Conservation (phyloP, 768 basidiomycete genomes). For the Bullera alba region DNA sequence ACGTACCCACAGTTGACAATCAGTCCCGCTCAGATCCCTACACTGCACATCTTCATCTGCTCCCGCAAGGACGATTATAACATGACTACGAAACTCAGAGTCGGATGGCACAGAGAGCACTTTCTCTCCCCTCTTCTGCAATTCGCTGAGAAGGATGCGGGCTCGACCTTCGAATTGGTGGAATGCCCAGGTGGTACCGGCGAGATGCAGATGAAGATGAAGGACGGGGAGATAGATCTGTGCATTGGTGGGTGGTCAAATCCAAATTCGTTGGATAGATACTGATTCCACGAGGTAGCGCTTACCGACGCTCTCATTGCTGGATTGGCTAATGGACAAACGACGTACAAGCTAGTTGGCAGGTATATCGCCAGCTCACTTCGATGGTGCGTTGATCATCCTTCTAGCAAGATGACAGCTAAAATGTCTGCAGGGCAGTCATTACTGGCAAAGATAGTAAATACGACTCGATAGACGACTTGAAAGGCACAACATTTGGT, state of each 20-base stretch:
- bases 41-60: too few relatives aligned
- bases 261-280: slow-evolving; percentile 54
- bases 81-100: slow-evolving; percentile 21
- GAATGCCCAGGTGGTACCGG: slow-evolving; percentile 65
- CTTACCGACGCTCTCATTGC: slow-evolving; percentile 86
- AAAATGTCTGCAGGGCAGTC: slow-evolving; percentile 63
- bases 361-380: slow-evolving; percentile 84
- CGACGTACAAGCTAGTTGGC: slow-evolving; percentile 82
- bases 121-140: slow-evolving; percentile 89
- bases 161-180: slow-evolving; percentile 69
- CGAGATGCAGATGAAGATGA: slow-evolving; percentile 47
- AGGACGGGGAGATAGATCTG: slow-evolving; percentile 42
- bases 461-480: slow-evolving; percentile 64
- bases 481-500: slow-evolving; percentile 75
- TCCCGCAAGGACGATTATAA: too few relatives aligned
- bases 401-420: background rate
- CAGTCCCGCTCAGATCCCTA: too few relatives aligned
- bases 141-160: slow-evolving; percentile 61
- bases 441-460: slow-evolving; percentile 70
- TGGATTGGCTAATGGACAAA: slow-evolving; percentile 82
- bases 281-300: slow-evolving; percentile 61
- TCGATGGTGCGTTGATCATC: slow-evolving; percentile 58
- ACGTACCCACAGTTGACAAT: too few relatives aligned
- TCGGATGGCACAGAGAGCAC: slow-evolving; percentile 52
- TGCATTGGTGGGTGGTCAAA: slow-evolving; percentile 31